Percentiles rank a stretch among this genome's conserved stretches.
These are phyloP conservation scores for Pontederia crassipes DNA, from an alignment of 176 grass and related monocot species.

Conservation along the genomic window DNA sequence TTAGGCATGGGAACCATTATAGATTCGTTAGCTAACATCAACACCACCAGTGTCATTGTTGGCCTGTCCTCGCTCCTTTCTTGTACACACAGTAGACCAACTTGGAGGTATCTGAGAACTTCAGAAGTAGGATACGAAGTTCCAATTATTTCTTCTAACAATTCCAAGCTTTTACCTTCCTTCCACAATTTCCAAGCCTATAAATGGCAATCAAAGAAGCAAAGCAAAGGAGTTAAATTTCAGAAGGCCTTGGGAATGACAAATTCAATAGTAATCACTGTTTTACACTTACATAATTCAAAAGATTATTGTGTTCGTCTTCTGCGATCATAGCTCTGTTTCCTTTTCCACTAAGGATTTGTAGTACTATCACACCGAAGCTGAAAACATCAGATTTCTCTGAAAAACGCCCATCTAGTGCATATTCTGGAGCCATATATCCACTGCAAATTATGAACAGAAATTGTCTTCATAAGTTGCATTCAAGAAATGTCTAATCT, in stretches of 20 bases:
- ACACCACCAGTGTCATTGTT: conserved; percentile 1
- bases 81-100: conserved; percentile 9
- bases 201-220: neutral
- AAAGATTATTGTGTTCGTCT: conserved; percentile 38
- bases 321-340: conserved; percentile 38
- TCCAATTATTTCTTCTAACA: neutral
- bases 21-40: neutral
- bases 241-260: no score
- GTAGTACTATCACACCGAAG: conserved; percentile 60
- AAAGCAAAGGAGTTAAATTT: no score
- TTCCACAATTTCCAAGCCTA: conserved; percentile 6
- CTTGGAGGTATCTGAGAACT: neutral
- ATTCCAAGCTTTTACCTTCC: neutral
- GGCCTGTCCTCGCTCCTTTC: neutral
- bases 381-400: conserved; percentile 84
- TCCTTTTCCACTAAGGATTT: conserved; percentile 66
- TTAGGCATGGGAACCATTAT: no score
- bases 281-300: conserved; percentile 40
- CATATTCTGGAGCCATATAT: conserved; percentile 48
- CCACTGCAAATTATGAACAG: neutral
- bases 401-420: conserved; percentile 20
- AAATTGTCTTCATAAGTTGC: neutral
- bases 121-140: neutral
- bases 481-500: no score
- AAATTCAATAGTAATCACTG: no score